Evolutionary conservation across 106 monocot genomes (phyloP).

Genomic region (Alisma plantagoaquatica): DNA sequence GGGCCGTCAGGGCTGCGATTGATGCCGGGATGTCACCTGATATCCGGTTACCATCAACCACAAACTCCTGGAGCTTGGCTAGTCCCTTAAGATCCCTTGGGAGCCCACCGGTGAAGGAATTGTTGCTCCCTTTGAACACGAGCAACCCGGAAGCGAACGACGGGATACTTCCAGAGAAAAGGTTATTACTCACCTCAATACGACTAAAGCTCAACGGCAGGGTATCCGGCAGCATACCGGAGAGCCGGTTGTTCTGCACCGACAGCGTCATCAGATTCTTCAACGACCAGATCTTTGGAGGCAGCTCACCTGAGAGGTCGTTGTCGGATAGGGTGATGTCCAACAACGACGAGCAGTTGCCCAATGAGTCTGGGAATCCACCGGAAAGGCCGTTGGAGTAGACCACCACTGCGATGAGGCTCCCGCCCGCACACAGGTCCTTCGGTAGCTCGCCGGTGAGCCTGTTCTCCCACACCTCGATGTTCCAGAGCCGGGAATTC

Average conservation of each 20-base stretch:
- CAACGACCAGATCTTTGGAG: constrained; percentile 41
- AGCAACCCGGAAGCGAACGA: constrained; percentile 8
- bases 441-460: constrained; percentile 45
- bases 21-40: constrained; percentile 34
- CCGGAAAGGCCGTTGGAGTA: constrained; percentile 43
- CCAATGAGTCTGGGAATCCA: constrained; percentile 27
- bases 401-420: constrained; percentile 9
- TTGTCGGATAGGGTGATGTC: constrained; percentile 36
- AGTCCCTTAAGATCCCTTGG: constrained; percentile 9
- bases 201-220: constrained; percentile 33
- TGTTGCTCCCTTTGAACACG: constrained; percentile 32
- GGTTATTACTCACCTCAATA: constrained; percentile 40
- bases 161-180: constrained; percentile 44
- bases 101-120: constrained; percentile 39
- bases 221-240: constrained; percentile 31
- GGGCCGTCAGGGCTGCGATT: constrained; percentile 10
- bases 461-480: constrained; percentile 40
- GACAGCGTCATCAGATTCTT: constrained; percentile 20
- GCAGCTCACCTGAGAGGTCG: constrained; percentile 37
- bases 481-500: constrained; percentile 12
- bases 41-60: constrained; percentile 32
- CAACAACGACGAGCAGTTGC: constrained; percentile 18
- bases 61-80: constrained; percentile 14
- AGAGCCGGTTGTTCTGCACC: constrained; percentile 27
- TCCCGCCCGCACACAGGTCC: constrained; percentile 22